phyloP scores from a whole-genome alignment of 768 basidiomycete species.

The Strobilomyces dryophilus region DNA sequence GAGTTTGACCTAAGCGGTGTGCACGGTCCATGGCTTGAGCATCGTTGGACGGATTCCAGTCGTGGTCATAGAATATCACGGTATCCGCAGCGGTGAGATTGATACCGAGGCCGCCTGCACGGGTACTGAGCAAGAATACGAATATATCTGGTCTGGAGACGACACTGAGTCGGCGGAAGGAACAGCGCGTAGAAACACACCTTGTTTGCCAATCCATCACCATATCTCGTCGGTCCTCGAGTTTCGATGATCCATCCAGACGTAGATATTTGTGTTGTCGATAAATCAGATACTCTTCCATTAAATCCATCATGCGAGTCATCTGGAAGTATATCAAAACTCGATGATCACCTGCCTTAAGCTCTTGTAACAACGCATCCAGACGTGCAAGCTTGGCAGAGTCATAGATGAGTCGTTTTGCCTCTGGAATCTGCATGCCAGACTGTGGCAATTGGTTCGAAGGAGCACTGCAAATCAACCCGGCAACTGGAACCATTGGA shows the following conservation, averaged over 20 bases:
- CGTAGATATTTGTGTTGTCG: constrained; percentile 94
- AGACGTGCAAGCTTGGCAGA: constrained; percentile 93
- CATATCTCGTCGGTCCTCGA: constrained; percentile 98
- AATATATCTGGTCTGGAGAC: constrained; percentile 74
- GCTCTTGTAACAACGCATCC: constrained; percentile 83
- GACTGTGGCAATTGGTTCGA: constrained; percentile 72
- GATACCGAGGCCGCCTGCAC: constrained; percentile 95
- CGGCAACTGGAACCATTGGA: constrained; percentile 60
- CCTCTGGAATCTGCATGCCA: constrained; percentile 90
- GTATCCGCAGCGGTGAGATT: constrained; percentile 75
- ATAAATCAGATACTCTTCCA: constrained; percentile 97
- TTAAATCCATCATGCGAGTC: constrained; percentile 99
- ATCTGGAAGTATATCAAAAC: constrained; percentile 99
- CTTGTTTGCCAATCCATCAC: constrained; percentile 99
- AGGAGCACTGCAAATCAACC: constrained; percentile 66
- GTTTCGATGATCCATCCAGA: constrained; percentile 88
- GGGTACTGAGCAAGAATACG: constrained; percentile 88
- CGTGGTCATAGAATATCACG: constrained; percentile 24
- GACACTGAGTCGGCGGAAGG: background rate
- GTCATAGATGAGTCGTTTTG: constrained; percentile 91
- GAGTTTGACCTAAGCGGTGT: constrained; percentile 93
- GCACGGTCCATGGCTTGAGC: constrained; percentile 99
- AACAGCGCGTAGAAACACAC: constrained; percentile 38
- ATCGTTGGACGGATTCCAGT: constrained; percentile 86
- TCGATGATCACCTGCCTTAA: constrained; percentile 90